A percentile compares a stretch with the other conserved stretches of the same genome.
Conservation (phyloP, 108 stramenopile species). For the Mediolabrus comicus region DNA sequence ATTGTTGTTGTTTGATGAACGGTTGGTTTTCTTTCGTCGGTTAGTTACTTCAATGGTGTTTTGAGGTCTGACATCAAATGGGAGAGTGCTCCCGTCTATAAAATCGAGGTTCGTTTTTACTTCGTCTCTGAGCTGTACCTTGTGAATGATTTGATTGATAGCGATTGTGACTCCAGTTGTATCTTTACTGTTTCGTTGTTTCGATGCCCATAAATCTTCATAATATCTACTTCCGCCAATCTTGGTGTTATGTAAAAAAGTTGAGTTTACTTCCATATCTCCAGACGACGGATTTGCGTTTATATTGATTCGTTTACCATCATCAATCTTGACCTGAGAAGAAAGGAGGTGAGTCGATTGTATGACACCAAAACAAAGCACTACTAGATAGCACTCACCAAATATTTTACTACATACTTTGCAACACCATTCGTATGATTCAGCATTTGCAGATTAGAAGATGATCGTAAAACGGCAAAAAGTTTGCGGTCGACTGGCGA, state of each 20-base stretch:
- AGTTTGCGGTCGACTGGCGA: background rate
- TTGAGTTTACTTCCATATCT: background rate
- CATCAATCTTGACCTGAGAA: constrained; percentile 7
- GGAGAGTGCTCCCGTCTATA: background rate
- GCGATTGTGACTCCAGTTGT: constrained; percentile 3
- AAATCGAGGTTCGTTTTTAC: constrained; percentile 3
- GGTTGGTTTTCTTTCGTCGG: no score
- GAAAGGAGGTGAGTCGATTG: no score
- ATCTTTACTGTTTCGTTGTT: background rate
- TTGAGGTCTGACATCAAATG: constrained; percentile 7
- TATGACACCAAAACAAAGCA: no score
- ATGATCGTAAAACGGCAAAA: background rate
- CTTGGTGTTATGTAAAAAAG: constrained; percentile 22
- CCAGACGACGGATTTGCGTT: background rate
- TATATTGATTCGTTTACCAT: background rate
- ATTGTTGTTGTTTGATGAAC: background rate
- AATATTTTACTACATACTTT: constrained; percentile 19
- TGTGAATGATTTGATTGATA: background rate
- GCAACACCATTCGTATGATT: constrained; percentile 14
- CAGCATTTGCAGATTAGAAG: constrained; percentile 17
- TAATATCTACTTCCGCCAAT: background rate
- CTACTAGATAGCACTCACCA: background rate
- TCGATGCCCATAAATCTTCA: background rate
- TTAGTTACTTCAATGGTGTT: no score
- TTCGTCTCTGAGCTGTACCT: constrained; percentile 4